Evolutionary conservation across 768 basidiomycete species (phyloP).

Genomic region (Auricularia cornea): DNA sequence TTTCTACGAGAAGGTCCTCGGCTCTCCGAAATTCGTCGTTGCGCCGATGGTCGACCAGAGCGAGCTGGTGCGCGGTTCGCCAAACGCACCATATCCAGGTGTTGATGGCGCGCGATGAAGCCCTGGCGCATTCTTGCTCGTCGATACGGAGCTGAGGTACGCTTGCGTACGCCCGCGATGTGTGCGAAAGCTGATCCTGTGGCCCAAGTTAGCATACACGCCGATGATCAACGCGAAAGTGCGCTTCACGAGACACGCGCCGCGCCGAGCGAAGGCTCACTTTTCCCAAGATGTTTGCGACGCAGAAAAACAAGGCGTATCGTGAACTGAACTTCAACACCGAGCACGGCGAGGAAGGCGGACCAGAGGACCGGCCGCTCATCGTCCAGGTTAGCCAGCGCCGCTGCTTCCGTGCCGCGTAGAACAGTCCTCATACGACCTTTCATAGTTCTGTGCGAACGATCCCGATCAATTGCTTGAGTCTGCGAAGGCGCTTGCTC

Average conservation of each 20-base stretch:
- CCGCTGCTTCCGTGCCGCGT: not conserved
- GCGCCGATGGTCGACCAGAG: constrained; percentile 99
- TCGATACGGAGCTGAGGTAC: constrained; percentile 71
- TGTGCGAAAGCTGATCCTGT: constrained; percentile 1
- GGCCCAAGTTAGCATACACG: constrained; percentile 70
- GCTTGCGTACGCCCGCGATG: constrained; percentile 9
- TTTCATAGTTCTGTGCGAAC: constrained; percentile 74
- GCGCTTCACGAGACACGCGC: not conserved
- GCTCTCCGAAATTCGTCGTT: constrained; percentile 81
- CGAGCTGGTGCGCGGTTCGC: constrained; percentile 62
- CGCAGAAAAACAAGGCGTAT: constrained; percentile 40
- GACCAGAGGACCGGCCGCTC: constrained; percentile 67
- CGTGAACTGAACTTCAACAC: constrained; percentile 63
- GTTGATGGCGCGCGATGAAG: constrained; percentile 30
- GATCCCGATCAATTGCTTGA: constrained; percentile 68
- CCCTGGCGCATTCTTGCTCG: constrained; percentile 84
- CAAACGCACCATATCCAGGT: not conserved
- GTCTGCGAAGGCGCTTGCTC: constrained; percentile 69
- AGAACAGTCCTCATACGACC: constrained; percentile 8
- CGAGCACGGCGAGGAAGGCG: constrained; percentile 73
- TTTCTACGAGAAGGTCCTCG: constrained; percentile 70
- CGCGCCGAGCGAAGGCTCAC: not conserved
- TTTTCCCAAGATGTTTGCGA: constrained; percentile 52
- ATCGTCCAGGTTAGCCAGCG: constrained; percentile 54
- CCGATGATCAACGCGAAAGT: constrained; percentile 98